Base-by-base conservation (phyloP, 306 rosid species). In the Pyrus pyrifolia region DNA sequence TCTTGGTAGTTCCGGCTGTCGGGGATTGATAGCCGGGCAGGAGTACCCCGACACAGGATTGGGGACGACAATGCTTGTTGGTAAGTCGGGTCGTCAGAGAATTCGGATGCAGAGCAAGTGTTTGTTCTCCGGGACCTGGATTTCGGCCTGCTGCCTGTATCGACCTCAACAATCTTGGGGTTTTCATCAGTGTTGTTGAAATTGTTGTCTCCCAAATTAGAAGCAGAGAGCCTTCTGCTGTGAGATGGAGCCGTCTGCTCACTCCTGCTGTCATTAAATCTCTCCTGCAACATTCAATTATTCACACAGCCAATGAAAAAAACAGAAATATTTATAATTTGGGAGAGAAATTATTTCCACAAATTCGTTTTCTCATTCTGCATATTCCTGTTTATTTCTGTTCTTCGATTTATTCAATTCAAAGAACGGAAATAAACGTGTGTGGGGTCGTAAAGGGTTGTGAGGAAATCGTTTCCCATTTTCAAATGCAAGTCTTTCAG, bases 111-210 rank as follows among this genome's bases (percentile, higher is more conserved):
- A 40, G 94, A 88, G 8, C 55, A 17, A 17, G 86, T 83, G 96
- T 90, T 91, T 71, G 90, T 85, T 40, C 93, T 83, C 5, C 92
- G 86, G 33, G 93, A 91, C 83, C 91, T 82, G 27, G 93, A 89
- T 67, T 88, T 93, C 3, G 96, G 92, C 80, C 93, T 83, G 14
- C 93, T 80, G 19, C 93, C 88, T 19, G 93, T 88, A 70, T 93
- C 98, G 18, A 93, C 85, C 86, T 93, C 98, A 81, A 93, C 90
- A 66, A 91, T 91, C 78, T 91, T 93, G 51, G 98, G 93, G 60
- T 88, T 86, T 51, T 74, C 96, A 31, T 92, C 96, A 55, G 82
- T 65, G 76, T 46, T 17, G 7, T 15, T 15, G 55, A 49, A 49
- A 15, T 49, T 49, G 6, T 87, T 60, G 38, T 82, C 74, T 64